These are phyloP conservation scores for Pyrenula aspistea DNA, from an alignment of 495 filamentous ascomycete species.

Conservation along the genomic window DNA sequence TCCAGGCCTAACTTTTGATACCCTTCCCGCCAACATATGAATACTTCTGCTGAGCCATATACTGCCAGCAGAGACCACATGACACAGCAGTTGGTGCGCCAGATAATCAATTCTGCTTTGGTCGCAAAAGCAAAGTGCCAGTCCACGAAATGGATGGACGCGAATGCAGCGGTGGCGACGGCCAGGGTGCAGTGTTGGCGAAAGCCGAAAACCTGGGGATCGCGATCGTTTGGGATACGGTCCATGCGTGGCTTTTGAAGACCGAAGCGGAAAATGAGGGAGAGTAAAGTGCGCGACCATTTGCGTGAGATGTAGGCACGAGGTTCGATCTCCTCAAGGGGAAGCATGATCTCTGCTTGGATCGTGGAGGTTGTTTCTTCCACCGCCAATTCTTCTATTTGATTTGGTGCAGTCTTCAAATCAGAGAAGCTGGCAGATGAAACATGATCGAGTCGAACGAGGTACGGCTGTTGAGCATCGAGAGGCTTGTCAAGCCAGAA, in stretches of 20 bases:
- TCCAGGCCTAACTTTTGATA: too few species aligned
- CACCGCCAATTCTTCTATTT: conserved; percentile 1
- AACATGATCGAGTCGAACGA: not conserved
- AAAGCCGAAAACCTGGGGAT: not conserved
- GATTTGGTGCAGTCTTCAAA: conserved; percentile 13
- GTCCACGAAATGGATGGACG: conserved; percentile 1
- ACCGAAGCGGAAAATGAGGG: not conserved
- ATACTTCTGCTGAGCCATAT: too few species aligned
- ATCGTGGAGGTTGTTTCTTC: not conserved
- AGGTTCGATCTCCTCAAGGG: not conserved
- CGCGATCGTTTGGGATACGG: not conserved
- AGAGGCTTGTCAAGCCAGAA: conserved; percentile 33
- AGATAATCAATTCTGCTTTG: conserved; percentile 1
- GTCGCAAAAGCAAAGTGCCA: conserved; percentile 2
- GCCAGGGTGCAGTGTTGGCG: not conserved
- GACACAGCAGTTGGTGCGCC: too few species aligned
- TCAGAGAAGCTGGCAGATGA: conserved; percentile 1
- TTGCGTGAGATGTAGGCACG: not conserved
- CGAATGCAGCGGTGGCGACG: not conserved
- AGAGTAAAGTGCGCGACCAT: not conserved
- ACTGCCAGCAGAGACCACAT: too few species aligned
- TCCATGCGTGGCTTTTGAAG: not conserved
- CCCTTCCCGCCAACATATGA: too few species aligned
- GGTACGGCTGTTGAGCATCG: conserved; percentile 17
- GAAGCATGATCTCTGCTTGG: not conserved